Percentiles rank a stretch among this genome's conserved stretches.
phyloP scores from a whole-genome alignment of 306 rosid genomes.

The Herpetospermum pedunculosum region DNA sequence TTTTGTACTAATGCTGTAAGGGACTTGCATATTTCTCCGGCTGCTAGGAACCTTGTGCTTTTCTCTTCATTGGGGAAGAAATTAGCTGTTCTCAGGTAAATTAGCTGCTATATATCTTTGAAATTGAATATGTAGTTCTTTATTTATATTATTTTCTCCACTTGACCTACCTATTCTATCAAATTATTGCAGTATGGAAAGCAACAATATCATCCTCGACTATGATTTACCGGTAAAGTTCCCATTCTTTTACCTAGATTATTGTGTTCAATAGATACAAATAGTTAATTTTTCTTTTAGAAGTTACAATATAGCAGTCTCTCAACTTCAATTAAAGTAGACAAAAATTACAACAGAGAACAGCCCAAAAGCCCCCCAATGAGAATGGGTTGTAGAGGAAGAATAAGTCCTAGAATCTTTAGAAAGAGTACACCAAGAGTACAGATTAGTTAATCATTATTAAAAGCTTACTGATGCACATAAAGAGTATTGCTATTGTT shows the following conservation, averaged over 20 bases:
- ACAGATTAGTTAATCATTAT: not conserved
- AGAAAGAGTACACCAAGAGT: not conserved
- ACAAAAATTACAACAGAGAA: not conserved
- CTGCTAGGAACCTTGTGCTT: slow-evolving; percentile 42
- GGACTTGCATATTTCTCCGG: slow-evolving; percentile 65
- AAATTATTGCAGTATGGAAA: slow-evolving; percentile 52
- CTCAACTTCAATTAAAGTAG: not conserved
- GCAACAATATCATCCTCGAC: slow-evolving; percentile 42
- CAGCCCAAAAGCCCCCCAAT: not conserved
- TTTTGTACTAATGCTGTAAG: slow-evolving; percentile 32
- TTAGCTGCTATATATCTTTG: slow-evolving; percentile 12
- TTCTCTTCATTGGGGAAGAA: slow-evolving; percentile 59
- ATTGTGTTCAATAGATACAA: not conserved
- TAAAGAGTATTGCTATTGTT: not conserved
- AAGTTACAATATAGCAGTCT: not conserved
- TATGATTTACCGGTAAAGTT: slow-evolving; percentile 67
- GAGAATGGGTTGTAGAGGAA: not conserved
- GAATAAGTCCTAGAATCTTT: not conserved
- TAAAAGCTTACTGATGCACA: not conserved
- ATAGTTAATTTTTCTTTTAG: not conserved
- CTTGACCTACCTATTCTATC: slow-evolving; percentile 15
- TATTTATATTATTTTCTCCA: not conserved
- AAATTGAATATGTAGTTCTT: not conserved
- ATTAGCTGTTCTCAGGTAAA: slow-evolving; percentile 62
- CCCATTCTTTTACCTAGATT: not conserved